phyloP scores from a whole-genome alignment of 768 basidiomycete species.

The Boletus eberwhitei region DNA sequence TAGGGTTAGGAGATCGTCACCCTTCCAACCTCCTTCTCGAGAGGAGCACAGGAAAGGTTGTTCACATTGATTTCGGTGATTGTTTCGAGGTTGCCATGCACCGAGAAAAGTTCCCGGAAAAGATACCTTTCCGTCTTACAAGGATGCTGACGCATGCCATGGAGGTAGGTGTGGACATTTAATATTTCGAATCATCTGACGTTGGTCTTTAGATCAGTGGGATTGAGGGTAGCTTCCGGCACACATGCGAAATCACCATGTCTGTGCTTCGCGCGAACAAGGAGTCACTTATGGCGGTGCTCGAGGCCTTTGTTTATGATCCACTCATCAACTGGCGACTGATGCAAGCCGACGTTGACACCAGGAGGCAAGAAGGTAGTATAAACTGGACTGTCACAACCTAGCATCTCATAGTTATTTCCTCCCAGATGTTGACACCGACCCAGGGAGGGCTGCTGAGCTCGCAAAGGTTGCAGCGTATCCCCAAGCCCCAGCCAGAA shows the following conservation, averaged over 20 bases:
- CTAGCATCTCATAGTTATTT: neutral
- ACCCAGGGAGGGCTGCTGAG: constrained; percentile 57
- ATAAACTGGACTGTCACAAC: neutral
- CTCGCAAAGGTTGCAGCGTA: constrained; percentile 65
- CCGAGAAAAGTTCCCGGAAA: constrained; percentile 98
- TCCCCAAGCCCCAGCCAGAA: constrained; percentile 77
- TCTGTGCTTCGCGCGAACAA: constrained; percentile 92
- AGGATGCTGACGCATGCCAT: constrained; percentile 99
- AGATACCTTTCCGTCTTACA: constrained; percentile 96
- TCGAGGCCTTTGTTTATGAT: constrained; percentile 98
- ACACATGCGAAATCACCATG: constrained; percentile 98
- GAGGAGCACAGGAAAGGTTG: constrained; percentile 88
- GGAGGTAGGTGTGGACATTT: constrained; percentile 58
- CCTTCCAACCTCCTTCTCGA: constrained; percentile 93
- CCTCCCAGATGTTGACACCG: constrained; percentile 39
- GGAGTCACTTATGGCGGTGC: constrained; percentile 97
- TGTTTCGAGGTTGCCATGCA: constrained; percentile 99
- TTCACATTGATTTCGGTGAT: constrained; percentile 97
- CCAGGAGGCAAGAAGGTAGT: constrained; percentile 63
- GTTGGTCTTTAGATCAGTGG: constrained; percentile 78
- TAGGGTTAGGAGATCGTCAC: constrained; percentile 96
- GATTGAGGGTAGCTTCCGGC: constrained; percentile 95
- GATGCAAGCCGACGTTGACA: constrained; percentile 79
- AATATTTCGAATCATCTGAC: neutral
- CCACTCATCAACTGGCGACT: constrained; percentile 97